Conservation (phyloP, 2,329 filamentous ascomycete species). For the Monilinia fructicola region DNA sequence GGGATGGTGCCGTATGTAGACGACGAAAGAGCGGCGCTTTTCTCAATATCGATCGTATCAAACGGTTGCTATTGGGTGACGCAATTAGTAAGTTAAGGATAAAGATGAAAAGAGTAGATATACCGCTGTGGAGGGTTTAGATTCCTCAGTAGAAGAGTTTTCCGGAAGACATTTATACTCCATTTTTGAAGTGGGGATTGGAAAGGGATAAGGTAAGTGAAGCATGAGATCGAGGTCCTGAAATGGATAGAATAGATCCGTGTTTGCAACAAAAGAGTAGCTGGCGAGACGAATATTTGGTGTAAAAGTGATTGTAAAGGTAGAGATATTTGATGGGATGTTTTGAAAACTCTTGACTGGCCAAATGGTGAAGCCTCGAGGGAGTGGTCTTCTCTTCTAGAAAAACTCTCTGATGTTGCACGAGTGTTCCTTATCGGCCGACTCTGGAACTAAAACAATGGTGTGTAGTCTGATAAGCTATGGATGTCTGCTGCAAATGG, state of each 20-base stretch:
- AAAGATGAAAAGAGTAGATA: background rate
- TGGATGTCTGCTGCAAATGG: conserved; percentile 20
- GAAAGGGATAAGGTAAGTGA: conserved; percentile 14
- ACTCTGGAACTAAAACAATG: background rate
- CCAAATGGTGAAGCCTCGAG: background rate
- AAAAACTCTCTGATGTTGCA: background rate
- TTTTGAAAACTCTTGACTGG: background rate
- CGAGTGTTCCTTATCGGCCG: background rate
- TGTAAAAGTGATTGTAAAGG: background rate
- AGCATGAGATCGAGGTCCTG: background rate
- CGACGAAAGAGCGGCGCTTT: background rate
- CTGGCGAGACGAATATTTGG: background rate
- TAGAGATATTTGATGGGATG: background rate
- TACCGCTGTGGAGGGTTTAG: conserved; percentile 16
- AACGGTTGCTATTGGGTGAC: conserved; percentile 11
- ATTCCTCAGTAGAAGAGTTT: conserved; percentile 4
- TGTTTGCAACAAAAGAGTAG: background rate
- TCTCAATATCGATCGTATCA: conserved; percentile 19
- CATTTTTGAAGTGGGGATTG: conserved; percentile 1
- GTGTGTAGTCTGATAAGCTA: conserved; percentile 21
- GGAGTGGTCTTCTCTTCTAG: conserved; percentile 9
- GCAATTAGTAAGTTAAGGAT: background rate
- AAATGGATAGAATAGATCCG: conserved; percentile 1
- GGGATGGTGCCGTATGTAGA: conserved; percentile 18
- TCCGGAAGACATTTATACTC: conserved; percentile 19